Evolutionary conservation across 192 early-diverging fungal species (phyloP).

Genomic region (Cetraspora pellucida): DNA sequence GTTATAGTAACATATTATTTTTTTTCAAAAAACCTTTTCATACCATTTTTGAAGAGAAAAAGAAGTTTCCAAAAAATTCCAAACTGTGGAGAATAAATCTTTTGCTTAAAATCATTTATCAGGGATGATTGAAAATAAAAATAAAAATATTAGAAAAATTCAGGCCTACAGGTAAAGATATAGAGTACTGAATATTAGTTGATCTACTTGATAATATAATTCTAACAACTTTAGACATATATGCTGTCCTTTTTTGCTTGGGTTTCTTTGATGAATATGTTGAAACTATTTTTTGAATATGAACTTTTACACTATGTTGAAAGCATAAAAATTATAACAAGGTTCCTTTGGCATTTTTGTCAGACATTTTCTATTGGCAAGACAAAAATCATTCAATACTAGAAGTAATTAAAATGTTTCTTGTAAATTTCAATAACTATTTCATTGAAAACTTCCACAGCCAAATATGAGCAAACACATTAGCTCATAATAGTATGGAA

Average conservation of each 20-base stretch:
- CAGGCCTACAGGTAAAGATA: neutral
- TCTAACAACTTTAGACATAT: no score
- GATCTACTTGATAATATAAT: no score
- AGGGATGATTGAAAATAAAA: neutral
- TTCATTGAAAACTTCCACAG: neutral
- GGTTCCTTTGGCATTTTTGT: neutral
- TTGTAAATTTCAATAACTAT: no score
- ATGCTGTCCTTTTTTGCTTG: no score
- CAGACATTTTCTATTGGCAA: slow-evolving; percentile 21
- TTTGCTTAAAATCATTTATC: neutral
- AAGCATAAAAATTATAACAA: slow-evolving; percentile 5
- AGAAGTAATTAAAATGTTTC: neutral
- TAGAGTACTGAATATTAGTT: no score
- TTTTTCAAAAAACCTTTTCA: neutral
- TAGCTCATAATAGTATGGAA: neutral
- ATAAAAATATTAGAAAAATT: neutral
- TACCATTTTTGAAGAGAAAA: neutral
- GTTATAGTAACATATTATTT: neutral
- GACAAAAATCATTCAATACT: neutral
- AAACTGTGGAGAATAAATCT: no score
- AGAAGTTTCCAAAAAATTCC: neutral
- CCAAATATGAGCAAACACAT: neutral
- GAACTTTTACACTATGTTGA: neutral
- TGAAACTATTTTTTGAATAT: neutral
- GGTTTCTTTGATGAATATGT: neutral